Evolutionary conservation across 179 eudicot species (phyloP).

Genomic region (Drosera spatulata): DNA sequence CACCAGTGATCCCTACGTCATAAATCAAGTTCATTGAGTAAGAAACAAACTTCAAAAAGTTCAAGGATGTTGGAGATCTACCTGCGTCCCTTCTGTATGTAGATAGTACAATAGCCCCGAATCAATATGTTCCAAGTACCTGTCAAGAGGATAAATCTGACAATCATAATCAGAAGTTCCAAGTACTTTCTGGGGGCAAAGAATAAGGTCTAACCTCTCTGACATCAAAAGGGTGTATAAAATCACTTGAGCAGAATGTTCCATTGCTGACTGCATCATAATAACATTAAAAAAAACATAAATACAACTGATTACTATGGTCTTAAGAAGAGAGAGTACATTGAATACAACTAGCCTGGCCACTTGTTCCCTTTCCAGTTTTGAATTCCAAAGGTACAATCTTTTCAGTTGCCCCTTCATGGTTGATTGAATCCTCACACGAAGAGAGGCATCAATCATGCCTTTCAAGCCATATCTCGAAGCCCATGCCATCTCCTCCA

Average conservation of each 20-base stretch:
- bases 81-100: conserved; percentile 82
- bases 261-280: conserved; percentile 66
- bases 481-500: conserved; percentile 99
- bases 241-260: conserved; percentile 96
- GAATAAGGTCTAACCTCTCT: conserved; percentile 53
- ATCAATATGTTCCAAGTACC: conserved; percentile 66
- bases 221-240: conserved; percentile 94
- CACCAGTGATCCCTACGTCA: conserved; percentile 52
- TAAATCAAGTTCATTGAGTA: neutral
- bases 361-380: conserved; percentile 89
- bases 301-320: conserved; percentile 2
- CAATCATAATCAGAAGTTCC: too few species aligned
- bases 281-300: conserved; percentile 3
- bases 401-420: conserved; percentile 30
- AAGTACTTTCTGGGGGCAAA: too few species aligned
- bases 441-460: conserved; percentile 89
- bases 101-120: conserved; percentile 88
- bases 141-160: conserved; percentile 12
- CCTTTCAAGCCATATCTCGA: conserved; percentile 97
- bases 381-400: conserved; percentile 94
- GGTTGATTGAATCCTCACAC: conserved; percentile 32
- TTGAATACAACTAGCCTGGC: conserved; percentile 53
- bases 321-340: conserved; percentile 4
- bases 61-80: conserved; percentile 10
- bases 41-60: neutral